Conservation (phyloP, 2,329 filamentous ascomycete species). For the Diplodia intermedia region DNA sequence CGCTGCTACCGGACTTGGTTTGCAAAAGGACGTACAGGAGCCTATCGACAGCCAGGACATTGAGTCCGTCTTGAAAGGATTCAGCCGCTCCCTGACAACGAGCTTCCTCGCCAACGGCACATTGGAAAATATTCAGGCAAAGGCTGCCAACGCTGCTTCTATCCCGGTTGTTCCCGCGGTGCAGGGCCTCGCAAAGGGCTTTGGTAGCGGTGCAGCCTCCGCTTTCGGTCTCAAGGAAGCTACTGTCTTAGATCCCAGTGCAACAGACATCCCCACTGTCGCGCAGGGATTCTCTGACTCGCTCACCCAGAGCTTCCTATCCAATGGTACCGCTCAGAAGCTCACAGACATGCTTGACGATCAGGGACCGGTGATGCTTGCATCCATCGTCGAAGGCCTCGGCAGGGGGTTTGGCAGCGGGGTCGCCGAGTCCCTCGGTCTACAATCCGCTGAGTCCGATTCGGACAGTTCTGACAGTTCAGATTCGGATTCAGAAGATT, state of each 20-base stretch:
- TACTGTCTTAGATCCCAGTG: background rate
- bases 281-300: conserved; percentile 9
- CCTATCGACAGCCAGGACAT: conserved; percentile 11
- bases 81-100: conserved; percentile 19
- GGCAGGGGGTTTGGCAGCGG: conserved; percentile 20
- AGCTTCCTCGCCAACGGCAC: conserved; percentile 28
- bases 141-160: background rate
- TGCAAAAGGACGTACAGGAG: conserved; percentile 19
- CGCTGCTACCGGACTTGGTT: conserved; percentile 16
- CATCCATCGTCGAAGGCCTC: conserved; percentile 11
- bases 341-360: background rate
- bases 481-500: background rate
- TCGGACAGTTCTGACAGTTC: conserved; percentile 3
- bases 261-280: conserved; percentile 16
- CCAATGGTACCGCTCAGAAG: conserved; percentile 12
- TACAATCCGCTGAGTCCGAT: background rate
- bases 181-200: conserved; percentile 19
- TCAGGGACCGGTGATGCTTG: conserved; percentile 15
- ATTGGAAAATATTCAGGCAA: background rate
- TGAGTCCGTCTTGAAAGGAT: conserved; percentile 7
- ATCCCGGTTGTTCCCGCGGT: conserved; percentile 2
- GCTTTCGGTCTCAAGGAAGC: conserved; percentile 11
- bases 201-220: conserved; percentile 12
- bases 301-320: conserved; percentile 20
- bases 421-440: background rate